Percentiles rank a stretch among this genome's conserved stretches.
phyloP scores from a whole-genome alignment of 2,329 filamentous ascomycete species.

The Neoscytalidium dimidiatum region DNA sequence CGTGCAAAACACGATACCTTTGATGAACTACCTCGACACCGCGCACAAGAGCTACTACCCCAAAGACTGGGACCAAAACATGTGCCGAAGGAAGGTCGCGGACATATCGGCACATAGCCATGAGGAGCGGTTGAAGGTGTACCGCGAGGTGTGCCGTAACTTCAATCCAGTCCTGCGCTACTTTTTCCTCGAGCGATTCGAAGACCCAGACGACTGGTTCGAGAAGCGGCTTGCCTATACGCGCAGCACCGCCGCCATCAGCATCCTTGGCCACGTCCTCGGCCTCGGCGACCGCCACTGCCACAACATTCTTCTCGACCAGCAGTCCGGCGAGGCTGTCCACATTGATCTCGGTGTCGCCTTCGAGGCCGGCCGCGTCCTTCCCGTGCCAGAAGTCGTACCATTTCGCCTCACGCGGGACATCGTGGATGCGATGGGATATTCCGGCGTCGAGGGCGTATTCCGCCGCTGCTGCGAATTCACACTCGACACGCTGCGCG shows the following conservation, averaged over 20 bases:
- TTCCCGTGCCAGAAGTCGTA: constrained; percentile 92
- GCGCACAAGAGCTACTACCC: constrained; percentile 87
- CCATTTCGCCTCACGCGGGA: constrained; percentile 94
- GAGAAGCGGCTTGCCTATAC: constrained; percentile 86
- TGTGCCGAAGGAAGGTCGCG: constrained; percentile 78
- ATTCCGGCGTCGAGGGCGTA: constrained; percentile 91
- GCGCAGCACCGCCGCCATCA: constrained; percentile 89
- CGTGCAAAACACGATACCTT: constrained; percentile 85
- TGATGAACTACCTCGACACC: constrained; percentile 90
- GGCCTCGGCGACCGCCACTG: constrained; percentile 93
- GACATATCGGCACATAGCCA: constrained; percentile 69
- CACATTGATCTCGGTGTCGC: constrained; percentile 97
- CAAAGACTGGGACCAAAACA: constrained; percentile 72
- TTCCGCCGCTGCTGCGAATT: constrained; percentile 99
- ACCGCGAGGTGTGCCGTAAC: constrained; percentile 73
- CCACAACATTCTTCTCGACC: constrained; percentile 93
- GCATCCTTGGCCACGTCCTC: constrained; percentile 89
- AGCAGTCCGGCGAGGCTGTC: constrained; percentile 86
- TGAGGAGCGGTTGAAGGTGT: constrained; percentile 72
- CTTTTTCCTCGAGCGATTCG: constrained; percentile 95
- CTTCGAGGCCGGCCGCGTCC: constrained; percentile 93
- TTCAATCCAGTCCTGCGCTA: constrained; percentile 94
- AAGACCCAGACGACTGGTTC: constrained; percentile 96
- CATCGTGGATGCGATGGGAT: constrained; percentile 95
- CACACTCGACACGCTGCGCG: constrained; percentile 89